Evolutionary conservation across 2,329 filamentous ascomycete genomes (phyloP).

Genomic region (Neocucurbitaria cava): DNA sequence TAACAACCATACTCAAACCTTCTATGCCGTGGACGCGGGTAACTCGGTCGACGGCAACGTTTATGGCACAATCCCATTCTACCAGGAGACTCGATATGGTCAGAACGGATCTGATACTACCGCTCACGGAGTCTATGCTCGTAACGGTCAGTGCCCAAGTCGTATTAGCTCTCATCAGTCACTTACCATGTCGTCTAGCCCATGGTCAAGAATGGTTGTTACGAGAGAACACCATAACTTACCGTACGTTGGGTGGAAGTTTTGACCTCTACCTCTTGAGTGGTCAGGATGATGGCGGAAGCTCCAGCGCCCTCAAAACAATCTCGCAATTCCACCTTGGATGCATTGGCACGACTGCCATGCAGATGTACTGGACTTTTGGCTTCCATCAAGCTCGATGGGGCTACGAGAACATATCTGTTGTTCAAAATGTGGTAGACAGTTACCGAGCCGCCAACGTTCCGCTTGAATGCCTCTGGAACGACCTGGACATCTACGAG

Average conservation of each 20-base stretch:
- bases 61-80: conserved; percentile 20
- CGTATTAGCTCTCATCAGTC: not conserved
- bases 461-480: conserved; percentile 54
- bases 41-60: conserved; percentile 18
- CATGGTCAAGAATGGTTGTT: conserved; percentile 78
- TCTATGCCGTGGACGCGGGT: conserved; percentile 69
- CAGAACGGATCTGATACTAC: not conserved
- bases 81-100: not conserved
- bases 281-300: conserved; percentile 70
- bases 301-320: conserved; percentile 58
- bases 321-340: conserved; percentile 66
- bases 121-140: conserved; percentile 20
- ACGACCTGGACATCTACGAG: conserved; percentile 43
- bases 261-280: conserved; percentile 80
- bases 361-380: conserved; percentile 72
- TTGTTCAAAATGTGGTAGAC: conserved; percentile 50
- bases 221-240: conserved; percentile 67
- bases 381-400: conserved; percentile 83
- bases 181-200: conserved; percentile 45
- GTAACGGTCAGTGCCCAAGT: conserved; percentile 11
- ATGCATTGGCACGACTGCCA: conserved; percentile 71
- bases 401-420: conserved; percentile 64
- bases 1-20: conserved; percentile 69
- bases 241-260: conserved; percentile 74
- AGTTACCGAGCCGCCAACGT: conserved; percentile 61